phyloP scores from a whole-genome alignment of 257 asterid species.

The Vinca minor region DNA sequence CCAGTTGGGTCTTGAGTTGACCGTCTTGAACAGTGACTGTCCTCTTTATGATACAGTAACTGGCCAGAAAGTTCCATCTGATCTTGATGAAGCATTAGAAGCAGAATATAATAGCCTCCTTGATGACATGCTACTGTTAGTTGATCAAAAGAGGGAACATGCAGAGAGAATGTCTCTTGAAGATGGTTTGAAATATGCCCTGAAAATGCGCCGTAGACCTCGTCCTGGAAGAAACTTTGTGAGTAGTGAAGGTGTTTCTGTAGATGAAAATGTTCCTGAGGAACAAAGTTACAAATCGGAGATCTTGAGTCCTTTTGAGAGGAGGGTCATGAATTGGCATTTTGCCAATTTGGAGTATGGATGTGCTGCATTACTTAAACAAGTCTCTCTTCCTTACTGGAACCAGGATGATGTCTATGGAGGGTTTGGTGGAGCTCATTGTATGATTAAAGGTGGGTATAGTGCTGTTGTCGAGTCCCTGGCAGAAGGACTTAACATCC shows the following conservation, averaged over 20 bases:
- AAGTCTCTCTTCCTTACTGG: slow-evolving; percentile 96
- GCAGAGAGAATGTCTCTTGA: slow-evolving; percentile 90
- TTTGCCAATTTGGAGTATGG: slow-evolving; percentile 98
- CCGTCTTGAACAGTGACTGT: slow-evolving; percentile 90
- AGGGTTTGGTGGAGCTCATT: slow-evolving; percentile 99
- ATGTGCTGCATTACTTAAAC: slow-evolving; percentile 87
- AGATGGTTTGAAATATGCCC: slow-evolving; percentile 86
- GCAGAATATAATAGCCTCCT: slow-evolving; percentile 85
- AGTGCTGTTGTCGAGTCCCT: slow-evolving; percentile 84
- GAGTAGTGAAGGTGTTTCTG: slow-evolving; percentile 23
- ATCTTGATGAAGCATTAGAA: slow-evolving; percentile 81
- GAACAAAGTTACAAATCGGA: slow-evolving; percentile 28
- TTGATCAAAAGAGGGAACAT: slow-evolving; percentile 80
- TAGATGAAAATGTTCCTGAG: slow-evolving; percentile 26
- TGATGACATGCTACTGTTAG: slow-evolving; percentile 88
- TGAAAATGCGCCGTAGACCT: slow-evolving; percentile 46
- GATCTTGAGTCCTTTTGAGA: slow-evolving; percentile 75
- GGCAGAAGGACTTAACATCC: slow-evolving; percentile 59
- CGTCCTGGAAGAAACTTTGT: slow-evolving; percentile 21
- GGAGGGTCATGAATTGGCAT: slow-evolving; percentile 99
- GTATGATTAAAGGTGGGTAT: slow-evolving; percentile 98
- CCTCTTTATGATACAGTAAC: slow-evolving; percentile 87
- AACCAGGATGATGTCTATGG: slow-evolving; percentile 94
- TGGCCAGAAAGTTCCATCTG: slow-evolving; percentile 78
- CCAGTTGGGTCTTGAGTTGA: slow-evolving; percentile 92